Conservation (phyloP, 345 rosid genomes). For the Citrus mangshanensis region DNA sequence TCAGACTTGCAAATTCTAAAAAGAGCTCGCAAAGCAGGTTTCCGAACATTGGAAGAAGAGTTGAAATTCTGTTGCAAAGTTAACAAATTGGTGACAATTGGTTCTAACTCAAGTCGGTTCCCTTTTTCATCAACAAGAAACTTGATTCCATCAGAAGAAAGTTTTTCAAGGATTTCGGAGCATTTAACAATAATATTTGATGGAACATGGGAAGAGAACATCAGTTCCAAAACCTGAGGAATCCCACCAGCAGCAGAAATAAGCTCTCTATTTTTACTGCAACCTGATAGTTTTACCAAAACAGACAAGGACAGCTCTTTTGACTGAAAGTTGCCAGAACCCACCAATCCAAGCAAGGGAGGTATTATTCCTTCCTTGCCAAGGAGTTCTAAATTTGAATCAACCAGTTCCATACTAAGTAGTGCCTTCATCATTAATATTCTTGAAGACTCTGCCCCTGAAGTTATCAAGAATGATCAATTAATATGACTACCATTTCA, state of each 20-base stretch:
- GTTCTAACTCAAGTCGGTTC: conserved; percentile 41
- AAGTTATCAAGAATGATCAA: conserved; percentile 21
- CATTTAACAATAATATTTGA: conserved; percentile 39
- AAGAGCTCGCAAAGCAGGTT: conserved; percentile 49
- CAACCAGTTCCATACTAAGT: conserved; percentile 50
- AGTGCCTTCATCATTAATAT: conserved; percentile 43
- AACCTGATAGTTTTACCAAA: conserved; percentile 43
- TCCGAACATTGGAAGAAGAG: conserved; percentile 31
- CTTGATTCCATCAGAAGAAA: conserved; percentile 48
- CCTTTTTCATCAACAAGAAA: conserved; percentile 52
- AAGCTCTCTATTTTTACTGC: conserved; percentile 42
- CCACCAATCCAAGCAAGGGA: conserved; percentile 55
- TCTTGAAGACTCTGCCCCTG: conserved; percentile 55
- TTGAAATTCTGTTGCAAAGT: conserved; percentile 35
- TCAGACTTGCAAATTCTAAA: conserved; percentile 49
- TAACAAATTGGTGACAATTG: conserved; percentile 40
- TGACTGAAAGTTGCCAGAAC: conserved; percentile 38
- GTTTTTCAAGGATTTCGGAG: conserved; percentile 46
- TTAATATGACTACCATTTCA: not conserved
- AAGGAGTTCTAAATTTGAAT: conserved; percentile 43
- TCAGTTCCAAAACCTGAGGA: conserved; percentile 36
- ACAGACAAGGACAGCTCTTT: conserved; percentile 48
- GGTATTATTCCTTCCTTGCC: conserved; percentile 56
- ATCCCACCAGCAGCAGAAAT: conserved; percentile 55
- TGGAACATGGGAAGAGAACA: conserved; percentile 35